phyloP scores from a whole-genome alignment of 495 filamentous ascomycete genomes.

The Aspergillus wentii region DNA sequence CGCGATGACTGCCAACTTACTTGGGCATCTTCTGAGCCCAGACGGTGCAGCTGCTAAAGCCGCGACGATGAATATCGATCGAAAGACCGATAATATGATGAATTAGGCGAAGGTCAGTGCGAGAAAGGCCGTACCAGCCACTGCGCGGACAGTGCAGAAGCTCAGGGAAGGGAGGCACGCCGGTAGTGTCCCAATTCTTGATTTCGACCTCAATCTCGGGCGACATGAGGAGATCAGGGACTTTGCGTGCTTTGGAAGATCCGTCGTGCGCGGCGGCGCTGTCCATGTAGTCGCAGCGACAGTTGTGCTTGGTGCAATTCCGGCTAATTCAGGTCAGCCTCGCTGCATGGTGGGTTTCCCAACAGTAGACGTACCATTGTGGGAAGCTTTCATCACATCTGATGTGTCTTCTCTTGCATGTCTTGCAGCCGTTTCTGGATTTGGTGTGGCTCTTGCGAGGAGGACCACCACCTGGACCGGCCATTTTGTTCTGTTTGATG shows the following conservation, averaged over 20 bases:
- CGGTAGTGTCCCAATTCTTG: conserved; percentile 77
- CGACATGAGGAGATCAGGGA: conserved; percentile 76
- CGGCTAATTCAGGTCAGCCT: conserved; percentile 51
- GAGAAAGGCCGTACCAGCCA: conserved; percentile 56
- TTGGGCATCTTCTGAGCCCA: conserved; percentile 91
- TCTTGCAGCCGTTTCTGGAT: conserved; percentile 94
- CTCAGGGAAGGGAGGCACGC: conserved; percentile 81
- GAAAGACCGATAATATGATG: conserved; percentile 87
- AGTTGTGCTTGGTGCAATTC: conserved; percentile 98
- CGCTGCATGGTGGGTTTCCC: conserved; percentile 18
- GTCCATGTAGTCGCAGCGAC: conserved; percentile 96
- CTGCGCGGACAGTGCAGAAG: conserved; percentile 63
- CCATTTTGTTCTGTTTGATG: conserved; percentile 27
- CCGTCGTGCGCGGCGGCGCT: conserved; percentile 58
- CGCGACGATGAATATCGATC: conserved; percentile 70
- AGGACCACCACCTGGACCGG: conserved; percentile 48
- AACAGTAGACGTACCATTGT: conserved; percentile 68
- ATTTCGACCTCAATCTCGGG: conserved; percentile 75
- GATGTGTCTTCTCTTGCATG: conserved; percentile 96
- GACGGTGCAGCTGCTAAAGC: conserved; percentile 74
- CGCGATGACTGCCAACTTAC: conserved; percentile 49
- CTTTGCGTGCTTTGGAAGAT: conserved; percentile 59
- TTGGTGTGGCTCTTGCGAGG: conserved; percentile 85
- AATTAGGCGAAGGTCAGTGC: conserved; percentile 78
- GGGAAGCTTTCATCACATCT: conserved; percentile 96